A percentile compares a stretch with the other conserved stretches of the same genome.
phyloP scores from a whole-genome alignment of 192 early-diverging fungal genomes.

The Backusella morwellensis region DNA sequence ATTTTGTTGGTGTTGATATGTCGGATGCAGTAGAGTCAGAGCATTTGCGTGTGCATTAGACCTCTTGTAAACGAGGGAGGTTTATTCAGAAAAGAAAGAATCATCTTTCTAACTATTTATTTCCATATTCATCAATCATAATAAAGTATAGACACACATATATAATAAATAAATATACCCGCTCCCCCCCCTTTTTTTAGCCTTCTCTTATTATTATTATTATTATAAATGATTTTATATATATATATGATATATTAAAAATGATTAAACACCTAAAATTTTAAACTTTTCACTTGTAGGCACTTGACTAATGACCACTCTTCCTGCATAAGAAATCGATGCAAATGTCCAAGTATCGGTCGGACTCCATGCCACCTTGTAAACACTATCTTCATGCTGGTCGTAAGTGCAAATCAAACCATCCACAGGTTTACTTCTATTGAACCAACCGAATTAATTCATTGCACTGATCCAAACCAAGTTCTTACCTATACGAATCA shows the following conservation, averaged over 20 bases:
- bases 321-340: conserved; percentile 91
- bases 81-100: not conserved
- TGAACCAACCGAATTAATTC: not conserved
- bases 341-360: conserved; percentile 95
- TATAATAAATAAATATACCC: conserved; percentile 4
- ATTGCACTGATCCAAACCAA: not conserved
- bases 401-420: conserved; percentile 86
- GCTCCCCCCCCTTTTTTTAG: not conserved
- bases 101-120: not conserved
- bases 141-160: not conserved
- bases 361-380: conserved; percentile 85
- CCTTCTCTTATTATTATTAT: not conserved
- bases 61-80: not conserved
- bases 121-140: not conserved
- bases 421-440: conserved; percentile 56
- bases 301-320: conserved; percentile 89
- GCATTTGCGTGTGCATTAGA: not conserved
- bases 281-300: conserved; percentile 52
- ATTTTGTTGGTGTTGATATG: not conserved
- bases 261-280: conserved; percentile 28
- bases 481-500: conserved; percentile 1
- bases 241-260: not conserved
- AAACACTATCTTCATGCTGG: conserved; percentile 95
- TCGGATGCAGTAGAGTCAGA: not conserved
- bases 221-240: not conserved